A percentile compares a stretch with the other conserved stretches of the same genome.
Conservation (phyloP, 768 basidiomycete genomes). For the Mycena latifolia region DNA sequence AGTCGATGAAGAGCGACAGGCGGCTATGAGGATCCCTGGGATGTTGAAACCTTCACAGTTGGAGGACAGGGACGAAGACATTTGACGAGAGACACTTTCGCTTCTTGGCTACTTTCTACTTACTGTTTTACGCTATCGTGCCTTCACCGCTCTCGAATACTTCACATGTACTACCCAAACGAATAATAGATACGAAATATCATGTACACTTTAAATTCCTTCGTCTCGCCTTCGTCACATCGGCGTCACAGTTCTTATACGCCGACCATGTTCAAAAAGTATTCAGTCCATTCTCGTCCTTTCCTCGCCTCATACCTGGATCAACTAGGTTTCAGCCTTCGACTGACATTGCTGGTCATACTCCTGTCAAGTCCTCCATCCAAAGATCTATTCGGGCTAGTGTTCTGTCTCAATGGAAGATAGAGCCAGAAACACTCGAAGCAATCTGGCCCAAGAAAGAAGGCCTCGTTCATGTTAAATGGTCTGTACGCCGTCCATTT, state of each 20-base stretch:
- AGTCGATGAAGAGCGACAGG: conserved; percentile 86
- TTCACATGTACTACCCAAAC: conserved; percentile 18
- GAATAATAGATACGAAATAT: conserved; percentile 31
- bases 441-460: conserved; percentile 99
- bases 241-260: conserved; percentile 1
- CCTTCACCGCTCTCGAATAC: conserved; percentile 25
- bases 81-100: conserved; percentile 53
- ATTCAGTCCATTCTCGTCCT: conserved; percentile 27
- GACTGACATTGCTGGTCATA: conserved; percentile 90
- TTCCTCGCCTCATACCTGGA: conserved; percentile 33
- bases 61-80: conserved; percentile 86
- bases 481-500: conserved; percentile 63
- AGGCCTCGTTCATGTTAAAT: conserved; percentile 91
- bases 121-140: conserved; percentile 43
- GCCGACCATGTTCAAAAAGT: conserved; percentile 84
- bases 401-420: conserved; percentile 86
- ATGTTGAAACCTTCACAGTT: conserved; percentile 96
- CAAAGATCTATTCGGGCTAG: conserved; percentile 89
- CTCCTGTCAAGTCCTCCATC: conserved; percentile 92
- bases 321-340: conserved; percentile 72
- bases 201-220: too few species aligned
- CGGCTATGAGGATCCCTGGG: conserved; percentile 95
- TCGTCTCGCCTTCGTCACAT: neutral
- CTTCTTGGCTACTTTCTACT: conserved; percentile 43
- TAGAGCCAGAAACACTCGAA: conserved; percentile 86